phyloP scores from a whole-genome alignment of 345 rosid species.

The Eucalyptus pauciflora region DNA sequence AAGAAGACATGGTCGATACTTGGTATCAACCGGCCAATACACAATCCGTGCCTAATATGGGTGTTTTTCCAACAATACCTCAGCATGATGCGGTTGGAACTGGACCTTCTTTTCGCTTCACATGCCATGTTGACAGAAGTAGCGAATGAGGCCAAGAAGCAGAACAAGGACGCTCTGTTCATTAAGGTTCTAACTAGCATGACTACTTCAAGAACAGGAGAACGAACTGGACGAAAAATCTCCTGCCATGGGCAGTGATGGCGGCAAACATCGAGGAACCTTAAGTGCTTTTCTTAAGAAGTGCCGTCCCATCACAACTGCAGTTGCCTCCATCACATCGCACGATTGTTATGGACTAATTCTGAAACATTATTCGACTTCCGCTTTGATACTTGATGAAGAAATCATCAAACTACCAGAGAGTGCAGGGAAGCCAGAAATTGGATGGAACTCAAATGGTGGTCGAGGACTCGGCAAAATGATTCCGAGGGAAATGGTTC shows the following conservation, averaged over 20 bases:
- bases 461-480: slow-evolving; percentile 70
- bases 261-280: slow-evolving; percentile 51
- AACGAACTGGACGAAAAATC: slow-evolving; percentile 39
- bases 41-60: slow-evolving; percentile 74
- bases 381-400: slow-evolving; percentile 16
- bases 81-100: slow-evolving; percentile 38
- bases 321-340: slow-evolving; percentile 57
- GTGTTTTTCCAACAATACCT: slow-evolving; percentile 77
- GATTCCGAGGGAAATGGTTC: slow-evolving; percentile 66
- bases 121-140: slow-evolving; percentile 51
- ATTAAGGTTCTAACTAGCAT: slow-evolving; percentile 55
- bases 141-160: slow-evolving; percentile 64
- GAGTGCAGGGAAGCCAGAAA: slow-evolving; percentile 72
- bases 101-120: slow-evolving; percentile 43
- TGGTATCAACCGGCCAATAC: slow-evolving; percentile 51
- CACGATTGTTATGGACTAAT: slow-evolving; percentile 65
- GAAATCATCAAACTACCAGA: slow-evolving; percentile 59
- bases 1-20: slow-evolving; percentile 82
- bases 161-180: slow-evolving; percentile 45
- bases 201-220: slow-evolving; percentile 59
- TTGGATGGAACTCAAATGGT: slow-evolving; percentile 70
- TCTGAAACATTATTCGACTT: slow-evolving; percentile 51
- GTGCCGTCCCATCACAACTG: slow-evolving; percentile 57
- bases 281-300: too few relatives aligned
- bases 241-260: slow-evolving; percentile 58